These are phyloP conservation scores for Lolium rigidum DNA, from an alignment of 176 grass and related monocot species.

Conservation along the genomic window DNA sequence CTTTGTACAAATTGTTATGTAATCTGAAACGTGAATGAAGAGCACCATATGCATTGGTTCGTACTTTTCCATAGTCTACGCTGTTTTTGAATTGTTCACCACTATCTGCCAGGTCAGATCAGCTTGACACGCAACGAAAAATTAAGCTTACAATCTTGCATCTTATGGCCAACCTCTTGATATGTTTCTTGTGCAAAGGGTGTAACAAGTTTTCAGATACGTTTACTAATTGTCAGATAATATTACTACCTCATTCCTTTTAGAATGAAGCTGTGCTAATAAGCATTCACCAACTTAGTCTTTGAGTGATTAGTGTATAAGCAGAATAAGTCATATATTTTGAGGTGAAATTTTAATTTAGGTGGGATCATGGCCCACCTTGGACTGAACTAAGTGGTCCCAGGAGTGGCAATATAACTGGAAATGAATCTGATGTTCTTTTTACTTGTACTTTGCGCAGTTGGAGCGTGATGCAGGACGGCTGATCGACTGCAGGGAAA, in stretches of 20 bases:
- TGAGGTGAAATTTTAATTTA: background rate
- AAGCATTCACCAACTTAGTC: background rate
- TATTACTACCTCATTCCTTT: background rate
- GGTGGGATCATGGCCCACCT: constrained; percentile 13
- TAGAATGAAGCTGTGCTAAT: background rate
- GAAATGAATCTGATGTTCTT: constrained; percentile 20
- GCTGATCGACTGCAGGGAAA: constrained; percentile 83
- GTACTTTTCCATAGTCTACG: background rate
- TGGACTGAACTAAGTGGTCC: constrained; percentile 5
- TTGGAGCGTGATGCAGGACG: constrained; percentile 90
- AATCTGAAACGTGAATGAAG: constrained; percentile 24
- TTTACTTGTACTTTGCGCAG: constrained; percentile 43
- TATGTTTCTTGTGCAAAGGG: background rate
- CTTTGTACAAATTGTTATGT: background rate
- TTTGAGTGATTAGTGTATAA: constrained; percentile 15
- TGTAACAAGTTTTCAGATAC: constrained; percentile 3
- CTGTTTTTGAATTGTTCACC: constrained; percentile 23
- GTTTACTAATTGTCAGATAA: constrained; percentile 6
- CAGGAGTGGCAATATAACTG: background rate
- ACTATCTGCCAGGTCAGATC: background rate
- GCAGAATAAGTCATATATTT: background rate
- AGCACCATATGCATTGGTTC: background rate
- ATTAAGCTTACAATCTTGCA: constrained; percentile 21
- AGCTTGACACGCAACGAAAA: background rate
- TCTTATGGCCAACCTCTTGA: background rate